Base-by-base conservation (phyloP, 108 stramenopile genomes). In the Pseudonitzschia multistriata region DNA sequence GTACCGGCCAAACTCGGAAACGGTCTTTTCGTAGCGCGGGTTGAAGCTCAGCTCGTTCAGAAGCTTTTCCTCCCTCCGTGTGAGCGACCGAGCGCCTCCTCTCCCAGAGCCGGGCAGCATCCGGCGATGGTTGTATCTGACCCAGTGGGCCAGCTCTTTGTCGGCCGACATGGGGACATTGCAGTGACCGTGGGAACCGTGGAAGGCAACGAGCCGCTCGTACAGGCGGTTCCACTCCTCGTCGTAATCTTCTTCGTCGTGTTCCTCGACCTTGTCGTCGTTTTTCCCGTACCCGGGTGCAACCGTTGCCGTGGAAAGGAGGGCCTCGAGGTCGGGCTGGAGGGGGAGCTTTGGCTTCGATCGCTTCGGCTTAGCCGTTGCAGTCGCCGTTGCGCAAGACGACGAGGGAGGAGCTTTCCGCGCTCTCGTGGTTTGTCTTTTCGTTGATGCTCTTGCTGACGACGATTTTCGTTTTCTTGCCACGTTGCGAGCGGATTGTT, bases 1-100 rank as follows among this genome's bases (percentile, higher is more conserved):
- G 35, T 59, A 59, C 19, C 35, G 14, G 31, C 35, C 35, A n/a
- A 59, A 59, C 29, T 59, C 57, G 35, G 31, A 34, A 15, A 35
- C 34, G 5, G 35, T 36, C 29, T 59, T 17, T n/a, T 35, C 35
- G 22, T 35, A 59, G 35, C 2, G 19, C 35, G 57, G 57, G n/a
- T 35, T 33, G 29, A 59, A 59, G 0, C 35, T n/a, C n/a, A 59
- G 35, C 3, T 59, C 57, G 35, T 59, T 59, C 35, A 59, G n/a
- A 6, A 59, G 29, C 35, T 35, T 35, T 35, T 59, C 57, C 17
- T 59, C 57, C n/a, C 57, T 30, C n/a, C 33, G 35, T 10, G 15
- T 59, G 0, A 59, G 35, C 6, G 57, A 30, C 19, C 57, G 11
- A 3, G 57, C 57, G 3, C 57, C 57, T 10, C 29, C n/a, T 0